A percentile compares a stretch with the other conserved stretches of the same genome.
These are phyloP conservation scores for Agapanthus africanus DNA, from an alignment of 106 monocot species.

Conservation along the genomic window DNA sequence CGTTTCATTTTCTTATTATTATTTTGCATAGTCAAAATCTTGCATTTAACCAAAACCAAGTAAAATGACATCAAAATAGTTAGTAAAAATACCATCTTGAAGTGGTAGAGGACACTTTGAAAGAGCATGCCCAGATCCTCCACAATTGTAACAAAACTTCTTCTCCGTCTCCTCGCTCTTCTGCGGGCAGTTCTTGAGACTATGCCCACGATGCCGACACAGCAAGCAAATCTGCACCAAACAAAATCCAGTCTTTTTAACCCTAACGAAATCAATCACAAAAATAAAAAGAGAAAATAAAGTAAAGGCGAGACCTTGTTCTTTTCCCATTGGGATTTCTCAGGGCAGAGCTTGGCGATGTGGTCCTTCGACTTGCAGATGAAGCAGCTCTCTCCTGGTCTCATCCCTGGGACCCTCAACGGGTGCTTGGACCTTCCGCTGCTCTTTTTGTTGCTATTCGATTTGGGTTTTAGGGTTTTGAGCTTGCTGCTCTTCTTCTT, in stretches of 20 bases:
- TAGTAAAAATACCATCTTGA: slow-evolving; percentile 79
- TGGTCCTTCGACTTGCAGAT: slow-evolving; percentile 74
- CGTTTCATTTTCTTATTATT: too few species aligned
- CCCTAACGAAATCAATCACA: background rate
- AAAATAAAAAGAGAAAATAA: background rate
- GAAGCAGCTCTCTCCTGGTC: slow-evolving; percentile 91
- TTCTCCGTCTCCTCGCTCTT: slow-evolving; percentile 37
- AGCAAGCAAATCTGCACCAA: slow-evolving; percentile 71
- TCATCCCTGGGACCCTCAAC: slow-evolving; percentile 72
- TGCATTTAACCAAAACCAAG: too few species aligned
- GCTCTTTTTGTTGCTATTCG: slow-evolving; percentile 7
- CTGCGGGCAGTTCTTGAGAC: slow-evolving; percentile 77
- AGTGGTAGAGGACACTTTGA: slow-evolving; percentile 67
- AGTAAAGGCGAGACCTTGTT: slow-evolving; percentile 52
- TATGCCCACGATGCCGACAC: slow-evolving; percentile 85
- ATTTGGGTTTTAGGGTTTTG: slow-evolving; percentile 18
- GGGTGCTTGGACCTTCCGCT: slow-evolving; percentile 35
- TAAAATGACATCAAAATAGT: too few species aligned
- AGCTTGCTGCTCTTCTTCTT: slow-evolving; percentile 31
- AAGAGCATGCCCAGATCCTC: slow-evolving; percentile 75
- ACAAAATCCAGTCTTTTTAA: background rate
- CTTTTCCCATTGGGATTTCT: slow-evolving; percentile 77
- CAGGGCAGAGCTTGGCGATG: slow-evolving; percentile 77
- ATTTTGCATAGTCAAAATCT: too few species aligned
- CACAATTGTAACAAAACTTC: slow-evolving; percentile 95